Percentiles rank a stretch among this genome's conserved stretches.
Conservation (phyloP, 2,329 filamentous ascomycete genomes). For the Alternaria sp. region DNA sequence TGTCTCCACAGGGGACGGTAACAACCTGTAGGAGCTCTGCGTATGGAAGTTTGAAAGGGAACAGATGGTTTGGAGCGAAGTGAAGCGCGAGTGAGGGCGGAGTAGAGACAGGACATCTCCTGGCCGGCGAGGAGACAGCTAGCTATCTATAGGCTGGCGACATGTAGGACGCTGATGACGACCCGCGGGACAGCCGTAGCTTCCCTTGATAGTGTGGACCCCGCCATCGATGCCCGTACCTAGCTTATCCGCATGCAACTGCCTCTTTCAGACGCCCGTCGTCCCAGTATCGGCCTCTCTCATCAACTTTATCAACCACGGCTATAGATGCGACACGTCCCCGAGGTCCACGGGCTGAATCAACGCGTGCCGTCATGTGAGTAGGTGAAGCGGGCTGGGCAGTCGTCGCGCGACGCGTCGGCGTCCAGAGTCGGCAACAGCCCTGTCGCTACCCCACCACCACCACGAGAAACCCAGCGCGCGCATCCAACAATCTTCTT, state of each 20-base stretch:
- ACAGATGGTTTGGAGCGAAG: constrained; percentile 1
- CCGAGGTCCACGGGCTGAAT: background rate
- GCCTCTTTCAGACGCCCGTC: constrained; percentile 23
- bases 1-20: constrained; percentile 19
- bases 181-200: constrained; percentile 7
- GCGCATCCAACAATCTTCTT: background rate
- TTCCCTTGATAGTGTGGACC: constrained; percentile 20
- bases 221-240: constrained; percentile 30
- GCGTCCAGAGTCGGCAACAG: background rate
- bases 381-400: background rate
- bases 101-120: constrained; percentile 33
- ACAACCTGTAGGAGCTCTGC: constrained; percentile 12
- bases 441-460: constrained; percentile 23
- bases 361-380: background rate
- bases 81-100: constrained; percentile 26
- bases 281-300: background rate
- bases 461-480: constrained; percentile 6
- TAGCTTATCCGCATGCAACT: constrained; percentile 32
- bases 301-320: background rate
- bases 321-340: background rate
- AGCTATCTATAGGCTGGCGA: constrained; percentile 27
- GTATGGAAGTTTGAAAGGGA: constrained; percentile 6
- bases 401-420: constrained; percentile 13
- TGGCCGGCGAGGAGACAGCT: constrained; percentile 22
- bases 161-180: constrained; percentile 13